Base-by-base conservation (phyloP, 176 grass and related monocot genomes). In the Areca catechu region DNA sequence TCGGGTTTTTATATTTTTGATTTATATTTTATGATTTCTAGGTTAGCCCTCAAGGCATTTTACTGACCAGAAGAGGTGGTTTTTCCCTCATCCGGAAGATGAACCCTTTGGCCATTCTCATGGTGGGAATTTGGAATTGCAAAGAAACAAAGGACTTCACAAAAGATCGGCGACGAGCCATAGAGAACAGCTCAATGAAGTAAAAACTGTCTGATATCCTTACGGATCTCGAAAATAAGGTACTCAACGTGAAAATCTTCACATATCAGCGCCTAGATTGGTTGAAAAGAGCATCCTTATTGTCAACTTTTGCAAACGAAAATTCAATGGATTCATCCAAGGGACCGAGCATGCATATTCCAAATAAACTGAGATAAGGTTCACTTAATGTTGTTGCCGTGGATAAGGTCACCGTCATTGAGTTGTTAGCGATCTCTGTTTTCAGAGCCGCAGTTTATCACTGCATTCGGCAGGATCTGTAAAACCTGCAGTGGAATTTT, bases 1-100 rank as follows among this genome's bases (percentile, higher is more conserved):
- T 12, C 3, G n/a, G 0, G 7, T 37, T 14, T 37, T 37, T 37
- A 12, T 37, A 37, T 37, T 37, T 2, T 10, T 37, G 7, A 12
- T 12, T 24, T 73, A 0, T 15, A 48, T n/a, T 69, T 62, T 57
- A 19, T 27, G 58, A 58, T 81, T 91, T 80, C 58, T 76, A 98
- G 94, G 80, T 86, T 98, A 78, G 84, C 88, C 70, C 76, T 98
- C 25, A 98, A 92, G 62, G 94, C 94, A 71, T n/a, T 98, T 98
- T 70, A 98, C 75, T 57, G 84, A 98, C 54, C 94, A 93, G 76
- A 98, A 98, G 66, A 85, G 79, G 73, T 80, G 79, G 61, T 98
- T 93, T 54, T 98, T 98, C 63, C 88, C 88, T 81, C 91, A 90
- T 49, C 75, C 90, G 53, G 91, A 87, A 82, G 91, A 95, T 64